These are phyloP conservation scores for Raphanus hybrid DNA, from an alignment of 441 rosid genomes.

Conservation along the genomic window DNA sequence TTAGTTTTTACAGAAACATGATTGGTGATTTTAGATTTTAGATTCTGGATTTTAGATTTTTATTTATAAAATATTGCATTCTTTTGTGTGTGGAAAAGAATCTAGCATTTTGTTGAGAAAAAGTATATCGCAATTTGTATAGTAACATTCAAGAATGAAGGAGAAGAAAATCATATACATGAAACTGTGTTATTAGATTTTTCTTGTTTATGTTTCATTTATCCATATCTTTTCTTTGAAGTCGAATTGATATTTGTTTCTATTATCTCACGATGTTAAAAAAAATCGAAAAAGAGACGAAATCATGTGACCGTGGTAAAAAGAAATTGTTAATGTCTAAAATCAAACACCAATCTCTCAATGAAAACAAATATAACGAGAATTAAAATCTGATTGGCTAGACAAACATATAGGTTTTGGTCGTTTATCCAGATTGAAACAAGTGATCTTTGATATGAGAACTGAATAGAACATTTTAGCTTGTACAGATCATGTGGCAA, in stretches of 20 bases:
- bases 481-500: slow-evolving; percentile 29
- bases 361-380: neutral
- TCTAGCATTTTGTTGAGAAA: neutral
- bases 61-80: too few relatives aligned
- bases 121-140: neutral
- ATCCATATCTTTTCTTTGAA: too few relatives aligned
- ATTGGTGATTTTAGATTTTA: too few relatives aligned
- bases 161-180: neutral
- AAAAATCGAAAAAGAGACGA: neutral
- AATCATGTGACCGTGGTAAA: neutral
- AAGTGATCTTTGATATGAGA: slow-evolving; percentile 12
- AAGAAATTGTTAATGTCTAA: neutral
- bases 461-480: neutral
- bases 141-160: neutral
- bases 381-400: slow-evolving; percentile 7
- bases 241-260: neutral
- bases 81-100: neutral
- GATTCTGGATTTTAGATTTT: too few relatives aligned
- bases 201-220: neutral
- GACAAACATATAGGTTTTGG: slow-evolving; percentile 10
- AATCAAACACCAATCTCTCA: neutral
- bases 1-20: too few relatives aligned
- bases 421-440: slow-evolving; percentile 15
- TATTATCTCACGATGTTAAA: neutral
- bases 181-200: neutral